Evolutionary conservation across 768 basidiomycete species (phyloP).

Genomic region (Mycena rosella): DNA sequence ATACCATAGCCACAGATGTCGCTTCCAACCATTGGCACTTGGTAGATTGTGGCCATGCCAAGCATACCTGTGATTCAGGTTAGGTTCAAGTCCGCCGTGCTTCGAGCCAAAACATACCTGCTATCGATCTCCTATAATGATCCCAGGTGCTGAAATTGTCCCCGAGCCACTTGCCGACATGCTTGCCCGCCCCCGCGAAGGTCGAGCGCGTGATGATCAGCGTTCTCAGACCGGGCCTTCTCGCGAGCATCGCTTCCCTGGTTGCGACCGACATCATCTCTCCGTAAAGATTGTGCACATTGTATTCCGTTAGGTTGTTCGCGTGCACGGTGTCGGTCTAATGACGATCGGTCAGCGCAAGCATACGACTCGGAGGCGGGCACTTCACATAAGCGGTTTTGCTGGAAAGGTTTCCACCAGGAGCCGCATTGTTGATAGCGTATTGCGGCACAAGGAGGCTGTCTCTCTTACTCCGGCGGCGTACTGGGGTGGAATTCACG

Average conservation of each 20-base stretch:
- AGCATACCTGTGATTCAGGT: slow-evolving; percentile 66
- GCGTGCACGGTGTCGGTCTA: slow-evolving; percentile 62
- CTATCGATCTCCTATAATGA: slow-evolving; percentile 70
- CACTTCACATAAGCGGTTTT: slow-evolving; percentile 66
- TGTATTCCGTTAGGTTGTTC: slow-evolving; percentile 71
- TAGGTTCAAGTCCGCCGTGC: too few relatives aligned
- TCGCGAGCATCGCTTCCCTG: slow-evolving; percentile 69
- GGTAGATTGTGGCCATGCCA: slow-evolving; percentile 73
- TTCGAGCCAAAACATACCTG: slow-evolving; percentile 61
- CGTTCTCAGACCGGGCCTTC: slow-evolving; percentile 70
- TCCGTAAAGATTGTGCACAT: slow-evolving; percentile 77
- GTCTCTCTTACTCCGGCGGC: slow-evolving; percentile 43
- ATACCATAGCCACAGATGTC: slow-evolving; percentile 79
- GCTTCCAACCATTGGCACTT: slow-evolving; percentile 82
- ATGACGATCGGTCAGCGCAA: slow-evolving; percentile 28
- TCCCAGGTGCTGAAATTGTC: slow-evolving; percentile 73
- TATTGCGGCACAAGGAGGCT: slow-evolving; percentile 67
- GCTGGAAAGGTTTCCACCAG: slow-evolving; percentile 60
- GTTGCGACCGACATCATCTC: slow-evolving; percentile 79
- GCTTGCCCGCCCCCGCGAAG: slow-evolving; percentile 74
- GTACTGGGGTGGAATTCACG: slow-evolving; percentile 37
- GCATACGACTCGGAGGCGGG: background rate
- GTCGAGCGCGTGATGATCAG: slow-evolving; percentile 82
- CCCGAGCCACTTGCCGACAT: slow-evolving; percentile 83
- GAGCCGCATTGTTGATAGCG: slow-evolving; percentile 68